Conservation (phyloP, 2,329 filamentous ascomycete genomes). For the Exophiala calicioides region DNA sequence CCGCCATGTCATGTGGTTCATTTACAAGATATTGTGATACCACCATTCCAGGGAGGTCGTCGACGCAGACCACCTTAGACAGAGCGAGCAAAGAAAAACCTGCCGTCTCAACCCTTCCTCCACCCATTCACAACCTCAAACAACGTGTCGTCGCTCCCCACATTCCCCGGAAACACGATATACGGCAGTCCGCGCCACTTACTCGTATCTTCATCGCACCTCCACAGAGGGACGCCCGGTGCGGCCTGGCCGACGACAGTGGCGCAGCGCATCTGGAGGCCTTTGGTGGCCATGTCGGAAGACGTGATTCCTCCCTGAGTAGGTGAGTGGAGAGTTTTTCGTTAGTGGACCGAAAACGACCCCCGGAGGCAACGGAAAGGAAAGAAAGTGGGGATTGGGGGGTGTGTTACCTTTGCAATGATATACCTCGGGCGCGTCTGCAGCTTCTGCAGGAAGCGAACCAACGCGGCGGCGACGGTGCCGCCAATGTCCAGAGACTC, state of each 20-base stretch:
- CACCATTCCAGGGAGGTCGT: too few relatives aligned
- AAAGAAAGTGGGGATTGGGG: too few relatives aligned
- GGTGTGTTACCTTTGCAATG: slow-evolving; percentile 60
- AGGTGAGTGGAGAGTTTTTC: not conserved
- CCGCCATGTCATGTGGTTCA: too few relatives aligned
- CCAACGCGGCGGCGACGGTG: slow-evolving; percentile 53
- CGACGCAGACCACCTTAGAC: too few relatives aligned
- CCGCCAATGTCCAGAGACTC: slow-evolving; percentile 58
- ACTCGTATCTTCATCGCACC: slow-evolving; percentile 55
- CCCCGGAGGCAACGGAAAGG: too few relatives aligned
- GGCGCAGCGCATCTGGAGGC: slow-evolving; percentile 55
- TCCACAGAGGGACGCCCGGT: slow-evolving; percentile 60
- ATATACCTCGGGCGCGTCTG: slow-evolving; percentile 56
- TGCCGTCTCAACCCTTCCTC: too few relatives aligned
- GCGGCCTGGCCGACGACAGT: slow-evolving; percentile 60
- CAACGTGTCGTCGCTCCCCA: not conserved
- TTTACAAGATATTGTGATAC: too few relatives aligned
- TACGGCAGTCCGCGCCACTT: slow-evolving; percentile 52
- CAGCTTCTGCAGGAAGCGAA: slow-evolving; percentile 51
- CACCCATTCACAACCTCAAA: too few relatives aligned
- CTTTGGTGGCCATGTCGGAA: slow-evolving; percentile 60
- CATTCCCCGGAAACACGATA: slow-evolving; percentile 7
- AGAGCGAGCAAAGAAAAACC: too few relatives aligned
- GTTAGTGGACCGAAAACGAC: too few relatives aligned
- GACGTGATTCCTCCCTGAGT: slow-evolving; percentile 59